Base-by-base conservation (phyloP, 179 eudicot genomes). In the Monotropa hypopitys region DNA sequence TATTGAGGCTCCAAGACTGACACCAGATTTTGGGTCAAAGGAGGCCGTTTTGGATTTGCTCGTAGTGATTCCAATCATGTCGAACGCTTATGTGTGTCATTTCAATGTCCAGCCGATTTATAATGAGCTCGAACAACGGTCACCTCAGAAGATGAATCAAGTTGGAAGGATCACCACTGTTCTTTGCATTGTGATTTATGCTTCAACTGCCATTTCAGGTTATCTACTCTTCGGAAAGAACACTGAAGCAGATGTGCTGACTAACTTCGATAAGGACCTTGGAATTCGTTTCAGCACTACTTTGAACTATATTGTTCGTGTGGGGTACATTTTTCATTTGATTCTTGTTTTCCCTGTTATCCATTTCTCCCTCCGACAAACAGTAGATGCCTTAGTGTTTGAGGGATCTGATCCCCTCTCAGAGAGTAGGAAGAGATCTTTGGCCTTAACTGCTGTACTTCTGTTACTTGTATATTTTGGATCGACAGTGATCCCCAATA, bases 21-120 rank as follows among this genome's bases (percentile, higher is more conserved):
- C 87, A 7, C 98, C 98, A 0, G 97, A 94, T 85, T 83, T 94
- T 71, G 87, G 93, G 70, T 92, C 98, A 10, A 88, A 85, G 74
- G 69, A 80, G 78, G 92, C 97, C 5, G 86, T 91, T 51, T 62
- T 90, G 77, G 97, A 94, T 85, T 79, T 94, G 84, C 95, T 92
- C 63, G 98, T 92, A 67, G 97, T 94, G 86, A 89, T 94, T 75
- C 98, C 98, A 0, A 90, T 94, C 18, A 94, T 94, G 98, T 84
- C 92, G 3, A 94, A 94, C 79, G 98, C 97, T 8, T 94, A 92
- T 79, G 97, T 94, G 0, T 94, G 98, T 28, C 98, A 94, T 72
- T 94, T 91, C 57, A 94, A 94, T 88, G 91, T 94, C 59, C 96
- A 88, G 45, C 97, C 98, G 18, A 92, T 94, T 56, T 94, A 94